phyloP scores from a whole-genome alignment of 345 rosid genomes.

The Rhodamnia argentea region DNA sequence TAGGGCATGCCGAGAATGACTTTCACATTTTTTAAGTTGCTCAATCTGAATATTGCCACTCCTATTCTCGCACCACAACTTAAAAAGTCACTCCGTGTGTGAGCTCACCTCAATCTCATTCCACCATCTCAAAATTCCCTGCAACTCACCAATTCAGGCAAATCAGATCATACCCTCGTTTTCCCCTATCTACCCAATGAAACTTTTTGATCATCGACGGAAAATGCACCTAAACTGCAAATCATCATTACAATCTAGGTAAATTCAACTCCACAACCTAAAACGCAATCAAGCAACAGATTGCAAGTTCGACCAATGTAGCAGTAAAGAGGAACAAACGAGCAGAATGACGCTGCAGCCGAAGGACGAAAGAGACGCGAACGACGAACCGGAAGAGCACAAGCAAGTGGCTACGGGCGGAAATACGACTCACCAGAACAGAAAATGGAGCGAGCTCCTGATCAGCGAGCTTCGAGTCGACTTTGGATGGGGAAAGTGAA shows the following conservation, averaged over 20 bases:
- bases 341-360: not conserved
- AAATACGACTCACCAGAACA: not conserved
- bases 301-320: not conserved
- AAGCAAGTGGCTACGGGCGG: not conserved
- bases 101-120: not conserved
- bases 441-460: not conserved
- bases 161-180: not conserved
- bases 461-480: not conserved
- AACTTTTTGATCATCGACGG: not conserved
- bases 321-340: not conserved
- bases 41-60: not conserved
- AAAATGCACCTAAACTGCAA: not conserved
- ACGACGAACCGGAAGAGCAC: not conserved
- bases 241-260: not conserved
- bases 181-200: not conserved
- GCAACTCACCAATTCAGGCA: not conserved
- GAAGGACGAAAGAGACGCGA: not conserved
- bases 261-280: not conserved
- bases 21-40: not conserved
- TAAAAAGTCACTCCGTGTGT: not conserved
- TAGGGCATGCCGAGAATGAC: rapidly evolving
- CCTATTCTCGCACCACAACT: not conserved
- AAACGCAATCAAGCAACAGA: not conserved
- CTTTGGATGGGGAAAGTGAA: not conserved
- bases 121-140: not conserved